Conservation (phyloP, 805 yeast genomes). For the Starmerella stigmatis region DNA sequence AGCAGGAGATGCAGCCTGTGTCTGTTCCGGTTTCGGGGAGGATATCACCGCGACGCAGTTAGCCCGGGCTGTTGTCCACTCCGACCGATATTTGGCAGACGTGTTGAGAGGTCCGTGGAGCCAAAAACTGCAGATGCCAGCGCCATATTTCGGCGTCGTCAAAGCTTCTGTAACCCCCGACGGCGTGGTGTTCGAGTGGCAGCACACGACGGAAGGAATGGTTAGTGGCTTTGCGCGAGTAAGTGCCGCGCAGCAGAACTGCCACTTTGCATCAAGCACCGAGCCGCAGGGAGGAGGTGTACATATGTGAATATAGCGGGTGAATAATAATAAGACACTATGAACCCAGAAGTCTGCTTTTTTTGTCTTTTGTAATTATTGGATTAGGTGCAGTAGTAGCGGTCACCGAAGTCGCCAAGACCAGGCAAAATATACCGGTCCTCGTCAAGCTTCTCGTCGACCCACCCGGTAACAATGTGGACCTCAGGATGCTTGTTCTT, state of each 20-base stretch:
- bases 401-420: slow-evolving; percentile 94
- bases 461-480: slow-evolving; percentile 84
- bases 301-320: neutral
- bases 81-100: neutral
- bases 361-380: too few relatives aligned
- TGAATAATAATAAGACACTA: neutral
- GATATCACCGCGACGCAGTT: slow-evolving; percentile 30
- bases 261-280: slow-evolving; percentile 1
- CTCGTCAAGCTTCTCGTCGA: slow-evolving; percentile 79
- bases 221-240: slow-evolving; percentile 10
- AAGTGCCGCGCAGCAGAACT: neutral
- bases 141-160: neutral
- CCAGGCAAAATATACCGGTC: slow-evolving; percentile 85
- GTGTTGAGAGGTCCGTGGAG: slow-evolving; percentile 2
- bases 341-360: too few relatives aligned
- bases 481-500: slow-evolving; percentile 70
- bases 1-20: slow-evolving; percentile 14
- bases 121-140: neutral
- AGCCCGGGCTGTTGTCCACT: slow-evolving; percentile 20
- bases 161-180: neutral
- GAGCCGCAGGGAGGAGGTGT: slow-evolving; percentile 12
- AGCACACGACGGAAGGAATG: slow-evolving; percentile 22
- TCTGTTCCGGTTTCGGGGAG: slow-evolving; percentile 35
- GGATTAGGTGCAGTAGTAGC: slow-evolving; percentile 87
- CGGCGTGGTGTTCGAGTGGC: slow-evolving; percentile 18